These are phyloP conservation scores for Candida xiaguanensis DNA, from an alignment of 805 yeast genomes.

Conservation along the genomic window DNA sequence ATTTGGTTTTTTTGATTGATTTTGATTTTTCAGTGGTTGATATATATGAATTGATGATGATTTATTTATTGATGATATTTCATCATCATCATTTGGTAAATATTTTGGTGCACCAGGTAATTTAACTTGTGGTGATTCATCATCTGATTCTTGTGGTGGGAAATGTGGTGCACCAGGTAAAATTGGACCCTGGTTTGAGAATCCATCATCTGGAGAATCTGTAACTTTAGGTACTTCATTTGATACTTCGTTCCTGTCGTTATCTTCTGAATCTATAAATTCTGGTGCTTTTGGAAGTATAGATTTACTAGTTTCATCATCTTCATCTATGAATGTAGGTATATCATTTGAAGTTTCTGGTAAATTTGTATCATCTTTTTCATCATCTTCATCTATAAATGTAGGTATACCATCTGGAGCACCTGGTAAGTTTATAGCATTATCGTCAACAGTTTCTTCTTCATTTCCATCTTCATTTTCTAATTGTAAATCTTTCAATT, in stretches of 20 bases:
- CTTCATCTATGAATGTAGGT: slow-evolving; percentile 5
- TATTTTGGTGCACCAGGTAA: slow-evolving; percentile 43
- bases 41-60: slow-evolving; percentile 35
- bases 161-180: slow-evolving; percentile 41
- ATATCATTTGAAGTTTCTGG: slow-evolving; percentile 18
- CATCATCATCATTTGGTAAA: slow-evolving; percentile 34
- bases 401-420: slow-evolving; percentile 9
- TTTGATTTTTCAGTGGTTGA: slow-evolving; percentile 16
- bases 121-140: slow-evolving; percentile 17
- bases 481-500: slow-evolving; percentile 15
- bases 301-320: neutral
- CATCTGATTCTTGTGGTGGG: slow-evolving; percentile 22
- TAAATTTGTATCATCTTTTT: slow-evolving; percentile 6
- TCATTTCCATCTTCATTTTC: slow-evolving; percentile 3
- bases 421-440: slow-evolving; percentile 8
- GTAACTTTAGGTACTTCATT: slow-evolving; percentile 8
- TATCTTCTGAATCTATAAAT: neutral
- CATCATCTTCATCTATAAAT: slow-evolving; percentile 2
- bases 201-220: slow-evolving; percentile 9
- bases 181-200: neutral
- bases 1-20: slow-evolving; percentile 2
- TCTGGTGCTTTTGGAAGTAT: slow-evolving; percentile 1
- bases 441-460: neutral
- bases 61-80: slow-evolving; percentile 30
- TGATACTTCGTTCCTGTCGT: neutral